A percentile compares a stretch with the other conserved stretches of the same genome.
phyloP scores from a whole-genome alignment of 441 rosid species.

The Corymbia citriodora region DNA sequence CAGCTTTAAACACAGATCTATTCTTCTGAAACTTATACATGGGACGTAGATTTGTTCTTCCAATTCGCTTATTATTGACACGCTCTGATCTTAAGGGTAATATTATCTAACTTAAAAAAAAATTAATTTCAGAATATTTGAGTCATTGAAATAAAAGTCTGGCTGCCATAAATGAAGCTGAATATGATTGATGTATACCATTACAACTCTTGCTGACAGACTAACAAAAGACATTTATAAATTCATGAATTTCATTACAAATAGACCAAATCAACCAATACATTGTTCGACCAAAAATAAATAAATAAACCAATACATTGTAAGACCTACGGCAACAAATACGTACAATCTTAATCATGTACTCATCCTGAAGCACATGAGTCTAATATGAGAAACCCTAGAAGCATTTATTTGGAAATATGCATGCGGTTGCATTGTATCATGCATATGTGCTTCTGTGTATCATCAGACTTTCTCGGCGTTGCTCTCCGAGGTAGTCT shows the following conservation, averaged over 20 bases:
- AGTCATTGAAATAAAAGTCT: not conserved
- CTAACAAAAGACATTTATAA: not conserved
- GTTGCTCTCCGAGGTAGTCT: not conserved
- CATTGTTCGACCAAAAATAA: not conserved
- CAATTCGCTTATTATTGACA: not conserved
- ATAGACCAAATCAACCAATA: not conserved
- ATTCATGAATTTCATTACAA: not conserved
- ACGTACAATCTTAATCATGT: not conserved
- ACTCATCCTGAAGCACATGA: not conserved
- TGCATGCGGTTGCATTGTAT: not conserved
- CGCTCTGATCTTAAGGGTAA: not conserved
- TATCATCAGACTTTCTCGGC: not conserved
- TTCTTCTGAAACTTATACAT: too few species aligned
- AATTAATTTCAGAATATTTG: not conserved
- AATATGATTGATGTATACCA: not conserved
- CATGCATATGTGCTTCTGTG: not conserved
- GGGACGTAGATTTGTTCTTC: not conserved
- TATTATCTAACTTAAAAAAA: not conserved
- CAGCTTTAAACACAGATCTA: not conserved
- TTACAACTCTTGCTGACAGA: not conserved
- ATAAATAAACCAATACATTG: not conserved
- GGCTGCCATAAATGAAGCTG: not conserved
- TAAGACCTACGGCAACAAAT: not conserved
- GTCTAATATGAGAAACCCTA: not conserved
- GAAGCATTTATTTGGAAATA: not conserved